These are phyloP conservation scores for Fragilariopsis cylindrus DNA, from an alignment of 108 stramenopile species.

Conservation along the genomic window DNA sequence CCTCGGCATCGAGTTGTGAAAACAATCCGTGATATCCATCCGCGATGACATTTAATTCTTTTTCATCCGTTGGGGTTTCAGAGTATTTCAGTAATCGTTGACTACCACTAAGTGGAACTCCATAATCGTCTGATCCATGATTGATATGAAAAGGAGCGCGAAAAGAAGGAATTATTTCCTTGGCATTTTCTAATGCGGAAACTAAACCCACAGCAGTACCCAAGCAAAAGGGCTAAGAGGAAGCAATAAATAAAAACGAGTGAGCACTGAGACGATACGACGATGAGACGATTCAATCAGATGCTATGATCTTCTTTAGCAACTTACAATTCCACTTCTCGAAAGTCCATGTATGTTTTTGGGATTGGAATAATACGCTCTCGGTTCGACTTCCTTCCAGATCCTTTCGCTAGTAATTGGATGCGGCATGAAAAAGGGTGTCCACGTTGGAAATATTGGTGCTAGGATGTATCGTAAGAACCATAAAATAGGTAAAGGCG, in stretches of 20 bases:
- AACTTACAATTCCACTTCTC: background rate
- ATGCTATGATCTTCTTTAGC: no score
- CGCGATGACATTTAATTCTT: conserved; percentile 18
- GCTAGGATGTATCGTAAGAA: conserved; percentile 38
- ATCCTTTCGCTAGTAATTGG: conserved; percentile 41
- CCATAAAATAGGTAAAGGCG: conserved; percentile 27
- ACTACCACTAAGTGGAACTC: conserved; percentile 38
- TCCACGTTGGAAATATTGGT: conserved; percentile 34
- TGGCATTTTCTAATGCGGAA: conserved; percentile 24
- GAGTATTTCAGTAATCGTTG: conserved; percentile 24
- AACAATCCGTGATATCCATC: conserved; percentile 43
- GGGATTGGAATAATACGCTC: background rate
- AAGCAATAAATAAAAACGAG: background rate
- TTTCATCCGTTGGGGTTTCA: conserved; percentile 18
- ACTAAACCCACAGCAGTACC: conserved; percentile 39
- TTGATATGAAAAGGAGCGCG: conserved; percentile 32
- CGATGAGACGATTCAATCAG: no score
- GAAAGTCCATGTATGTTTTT: background rate
- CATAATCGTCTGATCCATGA: conserved; percentile 45
- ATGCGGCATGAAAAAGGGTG: conserved; percentile 55
- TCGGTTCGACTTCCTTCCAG: conserved; percentile 38
- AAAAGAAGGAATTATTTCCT: conserved; percentile 27
- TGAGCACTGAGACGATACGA: background rate
- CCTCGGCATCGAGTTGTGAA: conserved; percentile 32
- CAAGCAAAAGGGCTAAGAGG: conserved; percentile 36